These are phyloP conservation scores for Trichoderma koningii DNA, from an alignment of 2,329 filamentous ascomycete species.

Conservation along the genomic window DNA sequence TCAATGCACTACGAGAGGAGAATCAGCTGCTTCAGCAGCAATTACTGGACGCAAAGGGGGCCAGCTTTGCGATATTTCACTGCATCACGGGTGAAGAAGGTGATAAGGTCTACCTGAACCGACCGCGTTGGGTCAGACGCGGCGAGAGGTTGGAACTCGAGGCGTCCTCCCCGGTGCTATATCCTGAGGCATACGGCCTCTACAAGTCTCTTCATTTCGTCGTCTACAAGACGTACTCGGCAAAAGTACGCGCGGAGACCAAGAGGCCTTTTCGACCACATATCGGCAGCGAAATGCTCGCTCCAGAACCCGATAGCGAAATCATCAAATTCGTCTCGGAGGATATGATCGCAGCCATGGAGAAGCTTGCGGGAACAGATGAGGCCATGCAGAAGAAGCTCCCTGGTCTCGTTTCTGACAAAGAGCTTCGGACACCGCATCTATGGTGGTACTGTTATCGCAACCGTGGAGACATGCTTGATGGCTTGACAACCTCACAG, in stretches of 20 bases:
- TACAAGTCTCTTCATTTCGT: background rate
- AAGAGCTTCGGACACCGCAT: background rate
- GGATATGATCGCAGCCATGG: background rate
- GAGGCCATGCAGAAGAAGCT: background rate
- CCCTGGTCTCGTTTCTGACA: background rate
- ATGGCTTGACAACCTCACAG: background rate
- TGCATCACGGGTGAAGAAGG: background rate
- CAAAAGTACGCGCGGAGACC: background rate
- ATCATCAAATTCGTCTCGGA: background rate
- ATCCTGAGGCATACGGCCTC: background rate
- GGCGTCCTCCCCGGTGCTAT: background rate
- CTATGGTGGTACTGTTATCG: conserved; percentile 2
- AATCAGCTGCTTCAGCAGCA: background rate
- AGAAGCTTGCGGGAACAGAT: background rate
- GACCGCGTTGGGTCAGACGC: background rate
- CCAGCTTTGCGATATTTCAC: background rate
- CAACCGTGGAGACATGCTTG: background rate
- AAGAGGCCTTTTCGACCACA: background rate
- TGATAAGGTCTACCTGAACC: background rate
- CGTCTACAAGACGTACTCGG: background rate
- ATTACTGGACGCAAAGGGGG: background rate
- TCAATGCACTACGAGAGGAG: background rate
- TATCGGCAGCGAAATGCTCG: background rate
- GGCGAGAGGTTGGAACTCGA: background rate
- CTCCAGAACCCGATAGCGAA: background rate